phyloP scores from a whole-genome alignment of 441 rosid genomes.

The Bruguiera hainesii region DNA sequence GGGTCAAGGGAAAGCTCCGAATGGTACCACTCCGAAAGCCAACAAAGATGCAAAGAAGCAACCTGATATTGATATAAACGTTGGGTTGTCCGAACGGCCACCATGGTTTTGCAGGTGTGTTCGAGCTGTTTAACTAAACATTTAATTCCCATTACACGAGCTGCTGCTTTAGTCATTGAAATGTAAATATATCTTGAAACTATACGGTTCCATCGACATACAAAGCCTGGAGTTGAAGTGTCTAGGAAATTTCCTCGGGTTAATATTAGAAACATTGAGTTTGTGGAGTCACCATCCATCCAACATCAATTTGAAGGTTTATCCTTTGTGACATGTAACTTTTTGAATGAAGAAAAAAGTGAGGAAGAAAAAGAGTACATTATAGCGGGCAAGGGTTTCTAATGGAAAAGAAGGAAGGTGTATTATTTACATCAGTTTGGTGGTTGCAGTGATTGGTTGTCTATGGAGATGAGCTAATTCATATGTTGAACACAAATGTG shows the following conservation, averaged over 20 bases:
- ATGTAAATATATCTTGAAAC: too few species aligned
- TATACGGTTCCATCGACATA: too few species aligned
- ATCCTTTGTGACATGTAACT: neutral
- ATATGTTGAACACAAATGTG: too few species aligned
- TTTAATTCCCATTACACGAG: neutral
- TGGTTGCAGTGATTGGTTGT: neutral
- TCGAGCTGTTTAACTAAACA: neutral
- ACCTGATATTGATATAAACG: constrained; percentile 62
- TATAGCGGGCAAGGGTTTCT: neutral
- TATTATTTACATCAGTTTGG: neutral
- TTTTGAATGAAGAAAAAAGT: neutral
- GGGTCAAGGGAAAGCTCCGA: constrained; percentile 52
- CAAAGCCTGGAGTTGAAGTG: too few species aligned
- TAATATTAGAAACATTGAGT: too few species aligned
- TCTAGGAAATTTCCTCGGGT: too few species aligned
- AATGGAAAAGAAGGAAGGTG: neutral
- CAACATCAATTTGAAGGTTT: too few species aligned
- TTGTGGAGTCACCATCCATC: too few species aligned
- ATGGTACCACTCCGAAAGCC: constrained; percentile 58
- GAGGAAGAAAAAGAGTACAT: neutral
- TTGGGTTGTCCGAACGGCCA: constrained; percentile 74
- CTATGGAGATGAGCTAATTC: too few species aligned
- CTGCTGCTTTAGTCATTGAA: neutral
- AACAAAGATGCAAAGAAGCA: constrained; percentile 50
- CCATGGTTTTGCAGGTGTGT: constrained; percentile 96